phyloP scores from a whole-genome alignment of 2,329 filamentous ascomycete genomes.

The Arthrobotrys sinensis region DNA sequence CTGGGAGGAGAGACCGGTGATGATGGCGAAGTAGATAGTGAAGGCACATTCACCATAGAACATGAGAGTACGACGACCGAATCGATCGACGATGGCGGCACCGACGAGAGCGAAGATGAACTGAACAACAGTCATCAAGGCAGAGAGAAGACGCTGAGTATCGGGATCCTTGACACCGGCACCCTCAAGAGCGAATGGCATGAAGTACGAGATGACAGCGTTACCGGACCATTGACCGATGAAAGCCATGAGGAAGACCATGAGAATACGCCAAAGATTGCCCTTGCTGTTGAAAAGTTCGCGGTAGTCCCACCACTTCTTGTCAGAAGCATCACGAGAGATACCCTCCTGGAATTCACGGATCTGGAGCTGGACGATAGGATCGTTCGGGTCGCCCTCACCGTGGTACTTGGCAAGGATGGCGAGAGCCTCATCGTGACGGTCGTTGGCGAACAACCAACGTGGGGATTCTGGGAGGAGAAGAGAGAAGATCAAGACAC shows the following conservation, averaged over 20 bases:
- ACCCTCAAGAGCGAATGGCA: slow-evolving; percentile 70
- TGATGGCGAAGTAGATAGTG: slow-evolving; percentile 66
- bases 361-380: slow-evolving; percentile 72
- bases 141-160: slow-evolving; percentile 72
- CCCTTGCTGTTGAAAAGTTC: slow-evolving; percentile 72
- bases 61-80: slow-evolving; percentile 67
- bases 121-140: slow-evolving; percentile 67
- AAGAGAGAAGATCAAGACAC: slow-evolving; percentile 68
- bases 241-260: slow-evolving; percentile 72
- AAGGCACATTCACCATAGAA: slow-evolving; percentile 71
- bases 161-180: slow-evolving; percentile 71
- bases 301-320: slow-evolving; percentile 71
- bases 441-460: slow-evolving; percentile 69
- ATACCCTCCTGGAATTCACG: slow-evolving; percentile 70
- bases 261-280: slow-evolving; percentile 73
- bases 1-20: slow-evolving; percentile 68
- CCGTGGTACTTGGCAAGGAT: slow-evolving; percentile 69
- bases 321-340: slow-evolving; percentile 70
- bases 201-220: slow-evolving; percentile 73
- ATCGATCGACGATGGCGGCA: slow-evolving; percentile 64
- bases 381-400: slow-evolving; percentile 70
- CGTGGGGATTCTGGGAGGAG: slow-evolving; percentile 68
- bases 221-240: slow-evolving; percentile 75
- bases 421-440: slow-evolving; percentile 69
- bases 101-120: slow-evolving; percentile 66